These are phyloP conservation scores for Rhinocladiella similis DNA, from an alignment of 2,329 filamentous ascomycete species.

Conservation along the genomic window DNA sequence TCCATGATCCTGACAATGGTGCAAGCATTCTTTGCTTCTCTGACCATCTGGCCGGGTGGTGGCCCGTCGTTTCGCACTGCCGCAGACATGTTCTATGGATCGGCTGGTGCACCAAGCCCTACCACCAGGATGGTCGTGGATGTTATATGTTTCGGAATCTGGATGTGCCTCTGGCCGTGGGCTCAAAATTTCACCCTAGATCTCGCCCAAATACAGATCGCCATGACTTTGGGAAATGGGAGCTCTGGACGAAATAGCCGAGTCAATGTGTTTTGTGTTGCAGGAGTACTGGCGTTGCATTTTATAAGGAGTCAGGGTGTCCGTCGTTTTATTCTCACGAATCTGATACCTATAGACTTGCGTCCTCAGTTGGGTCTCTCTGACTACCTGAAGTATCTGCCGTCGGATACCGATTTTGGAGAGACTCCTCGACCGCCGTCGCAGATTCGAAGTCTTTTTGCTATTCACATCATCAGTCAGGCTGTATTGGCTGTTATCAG, in stretches of 20 bases:
- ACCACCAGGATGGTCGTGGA: slow-evolving; percentile 84
- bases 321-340: slow-evolving; percentile 51
- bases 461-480: slow-evolving; percentile 51
- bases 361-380: slow-evolving; percentile 44
- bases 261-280: slow-evolving; percentile 47
- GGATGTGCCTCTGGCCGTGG: slow-evolving; percentile 84
- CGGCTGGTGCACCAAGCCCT: slow-evolving; percentile 80
- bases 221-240: slow-evolving; percentile 83
- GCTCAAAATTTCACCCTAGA: slow-evolving; percentile 87
- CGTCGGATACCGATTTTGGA: slow-evolving; percentile 41
- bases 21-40: slow-evolving; percentile 86
- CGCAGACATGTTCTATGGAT: slow-evolving; percentile 87
- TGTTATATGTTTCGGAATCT: slow-evolving; percentile 76
- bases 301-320: slow-evolving; percentile 47
- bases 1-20: slow-evolving; percentile 84
- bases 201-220: slow-evolving; percentile 89
- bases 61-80: slow-evolving; percentile 77
- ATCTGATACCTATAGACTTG: slow-evolving; percentile 46
- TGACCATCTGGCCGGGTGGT: slow-evolving; percentile 86
- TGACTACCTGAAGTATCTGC: slow-evolving; percentile 45
- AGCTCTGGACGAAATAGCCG: slow-evolving; percentile 51
- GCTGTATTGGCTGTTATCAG: slow-evolving; percentile 49
- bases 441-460: slow-evolving; percentile 48
- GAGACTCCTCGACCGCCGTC: slow-evolving; percentile 40
- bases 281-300: slow-evolving; percentile 47